These are phyloP conservation scores for Pseudozyma sp. DNA, from an alignment of 1,284 basidiomycete species.

Conservation along the genomic window DNA sequence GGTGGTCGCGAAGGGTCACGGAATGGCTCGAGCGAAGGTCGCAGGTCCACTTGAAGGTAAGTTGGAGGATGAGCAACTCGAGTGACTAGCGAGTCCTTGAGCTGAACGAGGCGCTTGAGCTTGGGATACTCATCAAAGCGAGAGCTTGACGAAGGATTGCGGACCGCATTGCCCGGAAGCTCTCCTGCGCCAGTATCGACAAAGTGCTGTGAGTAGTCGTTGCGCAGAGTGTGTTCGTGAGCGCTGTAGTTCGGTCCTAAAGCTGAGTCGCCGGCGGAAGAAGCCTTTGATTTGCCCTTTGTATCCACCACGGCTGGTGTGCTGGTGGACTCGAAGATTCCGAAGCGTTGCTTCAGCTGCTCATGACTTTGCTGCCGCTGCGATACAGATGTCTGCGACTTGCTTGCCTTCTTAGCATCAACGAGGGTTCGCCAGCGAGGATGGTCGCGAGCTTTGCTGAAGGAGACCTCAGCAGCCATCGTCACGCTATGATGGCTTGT, in stretches of 20 bases:
- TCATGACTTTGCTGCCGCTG: constrained; percentile 18
- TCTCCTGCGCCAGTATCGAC: constrained; percentile 73
- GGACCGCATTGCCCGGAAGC: constrained; percentile 62
- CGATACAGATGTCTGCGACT: not conserved
- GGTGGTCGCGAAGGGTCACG: constrained; percentile 24
- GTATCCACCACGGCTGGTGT: not conserved
- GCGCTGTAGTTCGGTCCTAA: constrained; percentile 70
- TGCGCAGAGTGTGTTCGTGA: constrained; percentile 92
- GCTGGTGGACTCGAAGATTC: not conserved
- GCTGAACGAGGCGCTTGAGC: constrained; percentile 54
- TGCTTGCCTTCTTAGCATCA: not conserved
- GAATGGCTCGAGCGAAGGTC: constrained; percentile 29
- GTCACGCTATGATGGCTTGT: not conserved
- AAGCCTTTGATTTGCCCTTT: constrained; percentile 21
- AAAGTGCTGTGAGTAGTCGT: constrained; percentile 91
- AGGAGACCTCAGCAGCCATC: constrained; percentile 13
- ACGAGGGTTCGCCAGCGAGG: constrained; percentile 36
- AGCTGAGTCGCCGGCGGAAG: not conserved
- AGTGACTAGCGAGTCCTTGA: constrained; percentile 58
- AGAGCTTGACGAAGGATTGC: constrained; percentile 72
- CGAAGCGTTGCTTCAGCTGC: constrained; percentile 16
- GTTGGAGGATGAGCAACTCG: constrained; percentile 54
- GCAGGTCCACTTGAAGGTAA: constrained; percentile 56
- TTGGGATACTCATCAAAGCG: constrained; percentile 84
- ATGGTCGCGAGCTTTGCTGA: constrained; percentile 27